Conservation (phyloP, 177 flowering plant species). For the Vitis hybrid region DNA sequence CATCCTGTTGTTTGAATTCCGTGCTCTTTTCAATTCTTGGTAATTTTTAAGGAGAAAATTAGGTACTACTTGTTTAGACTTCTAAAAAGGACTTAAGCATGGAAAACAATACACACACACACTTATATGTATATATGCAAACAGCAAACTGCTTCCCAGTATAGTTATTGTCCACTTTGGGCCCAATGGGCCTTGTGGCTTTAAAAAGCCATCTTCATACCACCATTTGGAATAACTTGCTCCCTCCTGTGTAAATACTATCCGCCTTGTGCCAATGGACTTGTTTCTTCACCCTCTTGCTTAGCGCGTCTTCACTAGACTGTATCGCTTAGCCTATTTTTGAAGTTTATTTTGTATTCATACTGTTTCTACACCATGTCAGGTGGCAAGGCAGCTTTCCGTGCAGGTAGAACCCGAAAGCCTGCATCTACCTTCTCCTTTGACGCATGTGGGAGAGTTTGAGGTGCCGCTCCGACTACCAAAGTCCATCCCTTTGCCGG, state of each 20-base stretch:
- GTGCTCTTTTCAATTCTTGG: neutral
- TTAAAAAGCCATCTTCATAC: no score
- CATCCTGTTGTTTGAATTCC: neutral
- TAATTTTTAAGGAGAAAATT: neutral
- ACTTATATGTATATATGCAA: no score
- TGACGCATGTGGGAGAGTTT: slow-evolving; percentile 66
- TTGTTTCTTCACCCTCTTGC: no score
- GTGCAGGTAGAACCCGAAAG: slow-evolving; percentile 79
- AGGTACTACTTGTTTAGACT: neutral
- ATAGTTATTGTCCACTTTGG: no score
- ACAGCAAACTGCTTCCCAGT: no score
- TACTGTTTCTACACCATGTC: neutral
- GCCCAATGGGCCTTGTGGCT: no score
- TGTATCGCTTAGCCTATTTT: no score
- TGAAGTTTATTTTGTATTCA: no score
- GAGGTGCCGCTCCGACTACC: slow-evolving; percentile 84
- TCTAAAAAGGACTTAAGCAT: neutral
- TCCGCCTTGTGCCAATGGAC: no score
- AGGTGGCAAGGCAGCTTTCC: slow-evolving; percentile 88
- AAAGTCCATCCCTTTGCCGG: slow-evolving; percentile 76
- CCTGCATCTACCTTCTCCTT: slow-evolving; percentile 59
- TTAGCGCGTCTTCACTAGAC: no score
- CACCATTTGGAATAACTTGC: no score
- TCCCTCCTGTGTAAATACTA: no score
- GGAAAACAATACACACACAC: neutral